These are phyloP conservation scores for Daucus carota DNA, from an alignment of 129 eudicot genomes.

Conservation along the genomic window DNA sequence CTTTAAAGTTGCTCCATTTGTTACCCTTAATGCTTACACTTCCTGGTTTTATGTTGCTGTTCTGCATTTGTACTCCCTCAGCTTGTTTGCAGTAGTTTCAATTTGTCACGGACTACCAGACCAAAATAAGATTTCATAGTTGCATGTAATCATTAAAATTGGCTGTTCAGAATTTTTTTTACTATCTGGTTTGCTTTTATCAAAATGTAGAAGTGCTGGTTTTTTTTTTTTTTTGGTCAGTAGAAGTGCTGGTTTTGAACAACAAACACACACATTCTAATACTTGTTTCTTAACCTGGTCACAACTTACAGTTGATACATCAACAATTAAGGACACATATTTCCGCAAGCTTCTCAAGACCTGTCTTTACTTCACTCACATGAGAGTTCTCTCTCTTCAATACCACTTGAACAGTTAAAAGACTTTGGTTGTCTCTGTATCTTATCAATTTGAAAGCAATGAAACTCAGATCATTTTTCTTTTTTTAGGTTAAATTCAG, in stretches of 20 bases:
- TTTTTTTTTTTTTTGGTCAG: too few species aligned
- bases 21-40: not conserved
- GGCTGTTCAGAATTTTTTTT: too few species aligned
- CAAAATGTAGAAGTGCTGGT: not conserved
- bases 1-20: not conserved
- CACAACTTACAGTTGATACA: too few species aligned
- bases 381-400: too few species aligned
- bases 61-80: not conserved
- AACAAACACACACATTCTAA: not conserved
- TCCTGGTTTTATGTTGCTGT: not conserved
- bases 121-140: not conserved
- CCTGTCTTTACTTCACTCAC: too few species aligned
- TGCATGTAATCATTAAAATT: not conserved
- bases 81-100: not conserved
- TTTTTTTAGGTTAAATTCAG: too few species aligned
- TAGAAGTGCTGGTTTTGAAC: not conserved
- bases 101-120: not conserved
- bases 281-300: not conserved
- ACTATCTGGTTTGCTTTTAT: not conserved
- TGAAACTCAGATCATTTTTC: too few species aligned
- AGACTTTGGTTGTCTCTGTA: too few species aligned
- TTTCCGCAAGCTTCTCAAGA: too few species aligned
- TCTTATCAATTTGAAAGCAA: too few species aligned
- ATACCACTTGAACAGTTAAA: too few species aligned
- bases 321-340: too few species aligned